Evolutionary conservation across 805 yeast species (phyloP), one percentile per base, ranked within the genome.

Genomic region (Myxozyma udenii): DNA sequence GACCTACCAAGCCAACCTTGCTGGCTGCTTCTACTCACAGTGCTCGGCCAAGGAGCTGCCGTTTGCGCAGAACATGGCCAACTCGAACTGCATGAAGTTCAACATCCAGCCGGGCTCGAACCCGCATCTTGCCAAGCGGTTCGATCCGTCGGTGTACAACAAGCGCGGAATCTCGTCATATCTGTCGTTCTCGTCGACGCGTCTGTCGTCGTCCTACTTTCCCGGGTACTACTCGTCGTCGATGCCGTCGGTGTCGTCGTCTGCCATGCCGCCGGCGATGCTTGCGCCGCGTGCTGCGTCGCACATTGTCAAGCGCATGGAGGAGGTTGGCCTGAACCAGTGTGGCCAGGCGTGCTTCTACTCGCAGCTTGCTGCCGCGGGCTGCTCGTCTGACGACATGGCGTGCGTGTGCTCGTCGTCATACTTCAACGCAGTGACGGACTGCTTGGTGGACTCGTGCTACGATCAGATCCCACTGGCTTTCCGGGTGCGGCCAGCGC

Each of bases 401-500:
- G 38, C 38, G 14, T 55, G 60, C 39, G 38, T 55, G 14, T 55
- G 60, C 47, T 55, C 60, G 35, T 43, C 60, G 16, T 46, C 58
- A 7, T 55, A 55, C 41, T 55, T 55, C 58, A 51, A 50, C 46
- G 60, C 60, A n/a, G 60, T 55, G 43, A 55, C 60, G 2, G 60
- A 55, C 46, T 55, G 60, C 41, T 40, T 55, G 21, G 60, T 55
- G 19, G 60, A 55, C 21, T 23, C 37, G 11, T 55, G 60, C 54
- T 55, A 55, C 36, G 60, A 55, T 32, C 60, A 55, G 45, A 50
- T 55, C 30, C 60, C 60, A 37, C 44, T 55, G 18, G 60, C 60
- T n/a, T 55, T 55, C 58, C 39, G 49, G 35, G 58, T 54, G 6
- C 51, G 60, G 30, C 51, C 58, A 14, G 57, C 30, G 3, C 43